These are phyloP conservation scores for Cornus suecica DNA, from an alignment of 148 eudicot species.

Conservation along the genomic window DNA sequence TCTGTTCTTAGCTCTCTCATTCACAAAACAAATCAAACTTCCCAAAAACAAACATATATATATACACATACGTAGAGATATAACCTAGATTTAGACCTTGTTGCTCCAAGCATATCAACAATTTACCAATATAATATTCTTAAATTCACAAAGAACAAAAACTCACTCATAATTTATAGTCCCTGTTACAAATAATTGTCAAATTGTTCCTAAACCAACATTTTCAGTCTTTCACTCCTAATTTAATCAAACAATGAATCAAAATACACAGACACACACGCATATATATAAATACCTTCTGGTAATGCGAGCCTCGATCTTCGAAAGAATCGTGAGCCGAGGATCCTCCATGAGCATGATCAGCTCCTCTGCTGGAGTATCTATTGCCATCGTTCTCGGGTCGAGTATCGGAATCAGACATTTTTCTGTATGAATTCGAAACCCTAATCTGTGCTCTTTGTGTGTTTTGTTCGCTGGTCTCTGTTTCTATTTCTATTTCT, in stretches of 20 bases:
- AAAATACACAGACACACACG: neutral
- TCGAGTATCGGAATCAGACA: conserved; percentile 29
- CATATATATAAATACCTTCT: conserved; percentile 59
- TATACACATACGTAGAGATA: neutral
- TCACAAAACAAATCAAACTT: neutral
- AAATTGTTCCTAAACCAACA: neutral
- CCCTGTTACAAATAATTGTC: neutral
- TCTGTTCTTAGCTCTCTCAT: neutral
- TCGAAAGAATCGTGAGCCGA: conserved; percentile 42
- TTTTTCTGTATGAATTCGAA: conserved; percentile 9
- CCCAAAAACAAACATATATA: neutral
- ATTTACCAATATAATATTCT: neutral
- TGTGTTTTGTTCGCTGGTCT: neutral
- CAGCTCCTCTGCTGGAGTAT: conserved; percentile 7
- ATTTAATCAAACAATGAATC: neutral
- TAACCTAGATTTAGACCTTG: neutral
- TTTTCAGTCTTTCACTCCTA: neutral
- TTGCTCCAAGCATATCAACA: neutral
- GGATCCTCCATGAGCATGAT: conserved; percentile 26
- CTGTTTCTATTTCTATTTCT: too few species aligned
- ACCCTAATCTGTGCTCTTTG: neutral
- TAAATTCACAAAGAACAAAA: neutral
- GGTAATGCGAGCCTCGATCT: conserved; percentile 46
- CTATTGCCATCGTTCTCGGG: conserved; percentile 18
- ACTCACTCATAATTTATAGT: neutral